phyloP scores from a whole-genome alignment of 306 rosid species.

The Fragaria nilgerrensis region DNA sequence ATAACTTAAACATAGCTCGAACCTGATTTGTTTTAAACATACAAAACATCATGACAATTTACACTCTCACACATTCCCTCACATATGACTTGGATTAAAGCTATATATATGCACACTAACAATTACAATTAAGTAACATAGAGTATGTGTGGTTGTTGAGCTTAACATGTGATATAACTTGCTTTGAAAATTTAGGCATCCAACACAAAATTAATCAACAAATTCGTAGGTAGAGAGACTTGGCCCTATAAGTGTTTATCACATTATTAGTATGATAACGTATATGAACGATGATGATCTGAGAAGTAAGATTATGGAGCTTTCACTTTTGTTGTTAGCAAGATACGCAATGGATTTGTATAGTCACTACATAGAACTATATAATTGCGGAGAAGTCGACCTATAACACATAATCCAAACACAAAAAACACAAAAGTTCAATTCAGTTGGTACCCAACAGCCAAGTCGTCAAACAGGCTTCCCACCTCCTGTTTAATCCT shows the following conservation, averaged over 20 bases:
- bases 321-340: background rate
- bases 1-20: too few relatives aligned
- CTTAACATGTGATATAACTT: too few relatives aligned
- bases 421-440: background rate
- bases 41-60: too few relatives aligned
- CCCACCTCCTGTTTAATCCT: background rate
- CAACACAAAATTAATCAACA: too few relatives aligned
- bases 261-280: background rate
- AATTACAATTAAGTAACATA: too few relatives aligned
- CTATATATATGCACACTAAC: too few relatives aligned
- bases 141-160: background rate
- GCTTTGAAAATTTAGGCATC: background rate
- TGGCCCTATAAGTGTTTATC: background rate
- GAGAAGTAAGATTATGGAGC: background rate
- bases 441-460: background rate
- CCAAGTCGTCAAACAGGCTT: conserved; percentile 5
- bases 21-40: too few relatives aligned
- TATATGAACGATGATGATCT: background rate
- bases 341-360: conserved; percentile 6
- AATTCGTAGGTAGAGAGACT: background rate
- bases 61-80: too few relatives aligned
- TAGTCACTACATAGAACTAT: background rate
- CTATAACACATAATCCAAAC: background rate
- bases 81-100: background rate
- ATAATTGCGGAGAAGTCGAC: background rate